Evolutionary conservation across 1,284 basidiomycete species (phyloP).

Genomic region (Papiliotrema laurentii): DNA sequence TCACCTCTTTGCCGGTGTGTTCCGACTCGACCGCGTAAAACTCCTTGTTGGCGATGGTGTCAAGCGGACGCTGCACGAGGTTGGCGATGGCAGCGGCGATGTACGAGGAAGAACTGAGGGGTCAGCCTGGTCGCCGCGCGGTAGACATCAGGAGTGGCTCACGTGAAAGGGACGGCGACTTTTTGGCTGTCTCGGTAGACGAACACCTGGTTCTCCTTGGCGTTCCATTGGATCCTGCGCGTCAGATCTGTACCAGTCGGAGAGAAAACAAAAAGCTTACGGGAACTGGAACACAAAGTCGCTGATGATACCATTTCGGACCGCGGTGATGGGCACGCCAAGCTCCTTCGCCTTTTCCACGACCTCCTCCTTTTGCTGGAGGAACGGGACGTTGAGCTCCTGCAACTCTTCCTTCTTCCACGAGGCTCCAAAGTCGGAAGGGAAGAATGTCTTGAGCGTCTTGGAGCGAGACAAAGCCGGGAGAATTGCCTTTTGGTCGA

Average conservation of each 20-base stretch:
- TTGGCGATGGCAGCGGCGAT: neutral
- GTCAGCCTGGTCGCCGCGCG: neutral
- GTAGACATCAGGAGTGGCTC: neutral
- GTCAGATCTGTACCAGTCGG: neutral
- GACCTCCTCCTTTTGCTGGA: slow-evolving; percentile 10
- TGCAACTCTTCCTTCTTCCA: slow-evolving; percentile 14
- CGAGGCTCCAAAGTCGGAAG: slow-evolving; percentile 16
- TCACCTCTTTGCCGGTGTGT: neutral
- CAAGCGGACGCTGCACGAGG: neutral
- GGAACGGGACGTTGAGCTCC: neutral
- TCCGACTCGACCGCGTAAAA: neutral
- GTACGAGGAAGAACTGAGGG: neutral
- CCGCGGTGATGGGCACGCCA: slow-evolving; percentile 8
- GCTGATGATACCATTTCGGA: slow-evolving; percentile 8
- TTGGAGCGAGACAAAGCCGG: slow-evolving; percentile 9
- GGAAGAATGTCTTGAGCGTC: slow-evolving; percentile 15
- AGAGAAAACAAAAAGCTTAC: neutral
- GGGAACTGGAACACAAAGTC: neutral
- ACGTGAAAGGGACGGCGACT: neutral
- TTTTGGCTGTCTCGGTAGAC: neutral
- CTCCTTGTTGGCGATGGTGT: neutral
- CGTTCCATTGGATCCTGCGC: neutral
- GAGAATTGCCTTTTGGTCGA: slow-evolving; percentile 10
- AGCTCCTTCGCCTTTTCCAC: slow-evolving; percentile 7
- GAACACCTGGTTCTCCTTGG: neutral